Base-by-base conservation (phyloP, 306 rosid species). In the Ziziphus jujuba region DNA sequence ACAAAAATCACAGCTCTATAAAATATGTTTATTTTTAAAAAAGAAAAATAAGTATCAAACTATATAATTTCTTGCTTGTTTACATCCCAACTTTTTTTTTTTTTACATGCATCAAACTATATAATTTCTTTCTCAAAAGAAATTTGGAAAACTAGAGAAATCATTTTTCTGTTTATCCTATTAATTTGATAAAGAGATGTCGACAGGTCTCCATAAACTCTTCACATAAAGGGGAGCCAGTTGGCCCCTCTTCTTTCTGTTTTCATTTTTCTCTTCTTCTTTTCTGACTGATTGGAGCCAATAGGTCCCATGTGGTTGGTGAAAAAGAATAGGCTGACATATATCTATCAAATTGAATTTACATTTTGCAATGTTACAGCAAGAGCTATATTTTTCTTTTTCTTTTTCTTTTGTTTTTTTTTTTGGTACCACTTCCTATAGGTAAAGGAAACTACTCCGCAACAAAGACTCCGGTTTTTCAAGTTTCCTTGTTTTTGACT, bases 261-360 rank as follows among this genome's bases (percentile, higher is more conserved):
- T 19, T 53, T 3, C 28, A n/a, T n/a, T 56, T 6, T 28, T 36
- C 10, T 61, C 34, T 59, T 0, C 2, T 14, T 9, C 6, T 13
- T 16, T 57, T 13, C 16, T 21, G 40, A 44, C 16, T 49, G 61
- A 62, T 40, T 47, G 31, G 79, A 8, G 65, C 60, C 72, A 34
- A 49, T 65, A 55, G 65, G 19, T n/a, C 56, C 66, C 80, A 74
- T 65, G 70, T 70, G 83, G 73, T 74, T 65, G 83, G 73, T 74
- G 76, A 76, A 69, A 43, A 59, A 53, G 76, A 59, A 74, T 55
- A 64, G n/a, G 21, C 56, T 55, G 49, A 62, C 8, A 34, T 17
- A 47, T 28, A 56, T 43, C 77, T 60, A 61, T 60, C 72, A 50
- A 44, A 56, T 40, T 70, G 48, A 45, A 53, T 17, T 51, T 7